Conservation (phyloP, 257 asterid genomes). For the Ballota nigra region DNA sequence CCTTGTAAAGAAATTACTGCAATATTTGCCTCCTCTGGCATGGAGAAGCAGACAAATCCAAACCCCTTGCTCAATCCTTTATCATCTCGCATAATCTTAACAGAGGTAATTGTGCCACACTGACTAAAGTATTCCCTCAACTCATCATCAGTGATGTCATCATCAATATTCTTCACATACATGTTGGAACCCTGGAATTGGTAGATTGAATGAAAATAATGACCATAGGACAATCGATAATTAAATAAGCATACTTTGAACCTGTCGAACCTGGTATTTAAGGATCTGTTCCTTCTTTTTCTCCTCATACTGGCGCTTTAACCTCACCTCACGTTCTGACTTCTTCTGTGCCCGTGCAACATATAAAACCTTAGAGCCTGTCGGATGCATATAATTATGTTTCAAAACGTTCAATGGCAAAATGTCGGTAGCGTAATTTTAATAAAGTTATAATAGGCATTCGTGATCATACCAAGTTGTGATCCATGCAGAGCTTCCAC, state of each 20-base stretch:
- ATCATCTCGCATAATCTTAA: conserved; percentile 74
- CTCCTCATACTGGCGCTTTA: conserved; percentile 74
- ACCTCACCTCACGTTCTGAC: conserved; percentile 65
- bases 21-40: conserved; percentile 64
- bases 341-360: conserved; percentile 87
- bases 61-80: conserved; percentile 80
- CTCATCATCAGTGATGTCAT: conserved; percentile 64
- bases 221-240: background rate
- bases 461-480: conserved; percentile 53
- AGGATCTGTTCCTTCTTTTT: conserved; percentile 57
- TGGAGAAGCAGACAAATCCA: conserved; percentile 90
- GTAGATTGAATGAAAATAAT: conserved; percentile 13
- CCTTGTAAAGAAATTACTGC: conserved; percentile 67
- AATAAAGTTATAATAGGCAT: conserved; percentile 6
- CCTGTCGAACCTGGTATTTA: conserved; percentile 59
- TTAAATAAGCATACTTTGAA: conserved; percentile 6
- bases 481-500: conserved; percentile 60
- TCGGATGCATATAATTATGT: conserved; percentile 10
- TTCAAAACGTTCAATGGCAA: conserved; percentile 4
- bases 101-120: conserved; percentile 81
- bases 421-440: background rate
- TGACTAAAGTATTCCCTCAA: conserved; percentile 56
- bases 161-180: conserved; percentile 78
- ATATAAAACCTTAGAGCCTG: conserved; percentile 73
- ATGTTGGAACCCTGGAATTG: conserved; percentile 69